Base-by-base conservation (phyloP, 1,139 yeast genomes). In the Saccharomyces hybrid region DNA sequence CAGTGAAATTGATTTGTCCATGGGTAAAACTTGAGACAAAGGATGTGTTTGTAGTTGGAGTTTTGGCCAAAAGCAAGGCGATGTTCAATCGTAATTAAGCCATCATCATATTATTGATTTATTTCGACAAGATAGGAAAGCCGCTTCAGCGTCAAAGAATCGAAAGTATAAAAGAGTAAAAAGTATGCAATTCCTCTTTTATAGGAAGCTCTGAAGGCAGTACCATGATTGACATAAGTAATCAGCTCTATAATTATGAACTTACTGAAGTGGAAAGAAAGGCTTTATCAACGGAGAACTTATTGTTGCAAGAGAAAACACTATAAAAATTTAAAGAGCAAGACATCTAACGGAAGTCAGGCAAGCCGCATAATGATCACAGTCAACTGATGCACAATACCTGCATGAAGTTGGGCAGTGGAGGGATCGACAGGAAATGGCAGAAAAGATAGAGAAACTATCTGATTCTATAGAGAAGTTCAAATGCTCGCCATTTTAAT, bases 401-500 rank as follows among this genome's bases (percentile, higher is more conserved):
- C n/a, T n/a, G n/a, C n/a, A n/a, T n/a, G n/a, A n/a, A n/a, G n/a
- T n/a, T n/a, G n/a, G n/a, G n/a, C n/a, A n/a, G n/a, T 32, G 42
- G 42, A 34, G 42, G 20, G 20, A 49, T 46, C 13, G 26, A 3
- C 14, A 54, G 34, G 56, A 52, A 48, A 52, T 57, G 11, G 52
- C 50, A 20, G 42, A 42, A 11, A 57, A 53, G 31, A 57, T 57
- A 13, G 50, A 52, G 25, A 55, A 57, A 47, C 42, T 57, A 25
- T 52, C 54, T 23, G n/a, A 11, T 5, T 47, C 54, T 16, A 50
- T 56, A n/a, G 51, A 53, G 42, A 52, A 53, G 25, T 47, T n/a
- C 5, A 54, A 54, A 27, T 49, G 49, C n/a, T n/a, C n/a, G n/a
- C n/a, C n/a, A n/a, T n/a, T n/a, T n/a, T n/a, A n/a, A n/a, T n/a